These are phyloP conservation scores for Aspergillus bombycis DNA, from an alignment of 2,329 filamentous ascomycete genomes.

Conservation along the genomic window DNA sequence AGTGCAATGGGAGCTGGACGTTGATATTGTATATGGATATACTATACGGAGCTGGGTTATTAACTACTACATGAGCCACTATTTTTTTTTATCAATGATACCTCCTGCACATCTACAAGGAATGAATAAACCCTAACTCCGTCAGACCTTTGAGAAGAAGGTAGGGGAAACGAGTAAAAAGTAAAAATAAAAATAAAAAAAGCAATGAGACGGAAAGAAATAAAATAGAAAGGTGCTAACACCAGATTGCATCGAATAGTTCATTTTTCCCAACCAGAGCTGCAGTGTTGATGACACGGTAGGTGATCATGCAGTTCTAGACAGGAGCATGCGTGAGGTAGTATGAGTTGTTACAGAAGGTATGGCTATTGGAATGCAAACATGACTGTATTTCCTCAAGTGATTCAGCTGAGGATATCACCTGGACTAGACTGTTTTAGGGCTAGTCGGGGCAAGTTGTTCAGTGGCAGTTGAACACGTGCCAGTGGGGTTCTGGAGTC, in stretches of 20 bases:
- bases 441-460: constrained; percentile 1
- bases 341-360: not conserved
- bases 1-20: not conserved
- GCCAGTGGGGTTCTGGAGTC: constrained; percentile 8
- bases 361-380: not conserved
- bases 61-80: not conserved
- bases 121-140: not conserved
- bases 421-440: not conserved
- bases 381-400: not conserved
- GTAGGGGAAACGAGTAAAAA: not conserved
- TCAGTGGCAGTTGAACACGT: constrained; percentile 14
- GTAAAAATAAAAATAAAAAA: not conserved
- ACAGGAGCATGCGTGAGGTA: not conserved
- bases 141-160: not conserved
- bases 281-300: not conserved
- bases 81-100: not conserved
- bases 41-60: not conserved
- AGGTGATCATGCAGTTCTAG: not conserved
- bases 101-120: not conserved
- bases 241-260: not conserved
- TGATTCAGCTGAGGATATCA: constrained; percentile 1
- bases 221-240: not conserved
- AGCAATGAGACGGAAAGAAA: too few relatives aligned
- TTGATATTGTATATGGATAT: not conserved
- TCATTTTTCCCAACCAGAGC: not conserved